These are phyloP conservation scores for Populus ilicifolia DNA, from an alignment of 345 rosid species.

Conservation along the genomic window DNA sequence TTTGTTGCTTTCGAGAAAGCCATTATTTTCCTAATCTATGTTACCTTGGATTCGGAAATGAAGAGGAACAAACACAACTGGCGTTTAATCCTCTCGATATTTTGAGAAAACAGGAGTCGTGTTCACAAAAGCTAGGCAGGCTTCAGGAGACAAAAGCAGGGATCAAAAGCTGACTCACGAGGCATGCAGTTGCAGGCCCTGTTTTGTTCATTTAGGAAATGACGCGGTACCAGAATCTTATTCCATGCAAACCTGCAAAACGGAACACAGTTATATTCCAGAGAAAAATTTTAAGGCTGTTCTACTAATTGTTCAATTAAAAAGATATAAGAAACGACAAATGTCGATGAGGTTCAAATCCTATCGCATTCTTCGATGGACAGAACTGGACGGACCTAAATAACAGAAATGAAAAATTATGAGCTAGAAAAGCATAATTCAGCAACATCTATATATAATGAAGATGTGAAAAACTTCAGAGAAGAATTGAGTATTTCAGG, in stretches of 20 bases:
- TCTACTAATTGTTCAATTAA: too few species aligned
- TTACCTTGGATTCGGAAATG: not conserved
- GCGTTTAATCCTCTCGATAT: not conserved
- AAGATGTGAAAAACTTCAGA: too few species aligned
- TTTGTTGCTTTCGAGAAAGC: not conserved
- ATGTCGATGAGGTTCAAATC: too few species aligned
- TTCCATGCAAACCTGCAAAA: not conserved
- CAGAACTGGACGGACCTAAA: too few species aligned
- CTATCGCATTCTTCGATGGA: too few species aligned
- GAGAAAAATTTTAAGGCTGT: not conserved
- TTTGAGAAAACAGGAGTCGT: not conserved
- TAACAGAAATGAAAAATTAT: too few species aligned
- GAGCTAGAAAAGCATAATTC: too few species aligned
- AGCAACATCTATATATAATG: not conserved
- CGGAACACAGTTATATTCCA: not conserved
- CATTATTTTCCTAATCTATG: not conserved
- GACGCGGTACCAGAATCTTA: not conserved
- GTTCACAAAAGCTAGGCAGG: slow-evolving; percentile 1
- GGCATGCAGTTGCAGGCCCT: not conserved
- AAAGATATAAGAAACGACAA: too few species aligned
- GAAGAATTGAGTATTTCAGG: too few species aligned
- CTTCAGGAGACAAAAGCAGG: not conserved
- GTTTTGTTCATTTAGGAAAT: not conserved
- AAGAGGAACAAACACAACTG: not conserved
- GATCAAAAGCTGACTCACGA: not conserved